phyloP scores from a whole-genome alignment of 1,284 basidiomycete genomes.

The Naganishia liquefaciens region DNA sequence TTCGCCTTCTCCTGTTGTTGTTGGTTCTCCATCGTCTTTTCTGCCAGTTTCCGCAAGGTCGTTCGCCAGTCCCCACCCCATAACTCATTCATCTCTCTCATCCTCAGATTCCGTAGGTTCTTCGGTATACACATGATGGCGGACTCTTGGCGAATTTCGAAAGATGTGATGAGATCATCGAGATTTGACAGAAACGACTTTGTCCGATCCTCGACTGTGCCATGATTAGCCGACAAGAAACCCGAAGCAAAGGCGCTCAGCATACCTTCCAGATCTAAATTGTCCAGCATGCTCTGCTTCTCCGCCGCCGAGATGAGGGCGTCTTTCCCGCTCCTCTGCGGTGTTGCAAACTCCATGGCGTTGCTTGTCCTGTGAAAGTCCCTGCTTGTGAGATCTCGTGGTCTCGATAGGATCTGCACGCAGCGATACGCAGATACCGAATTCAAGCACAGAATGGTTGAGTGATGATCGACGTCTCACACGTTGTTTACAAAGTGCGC shows the following conservation, averaged over 20 bases:
- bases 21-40: constrained; percentile 37
- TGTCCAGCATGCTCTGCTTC: constrained; percentile 50
- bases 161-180: constrained; percentile 43
- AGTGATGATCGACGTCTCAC: constrained; percentile 14
- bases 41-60: constrained; percentile 44
- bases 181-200: constrained; percentile 42
- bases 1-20: constrained; percentile 39
- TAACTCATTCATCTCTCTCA: constrained; percentile 47
- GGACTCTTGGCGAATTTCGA: constrained; percentile 47
- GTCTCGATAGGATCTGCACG: too few relatives aligned
- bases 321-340: constrained; percentile 17
- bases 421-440: background rate
- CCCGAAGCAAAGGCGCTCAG: background rate
- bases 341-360: constrained; percentile 20
- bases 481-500: constrained; percentile 15
- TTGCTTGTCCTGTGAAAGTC: background rate
- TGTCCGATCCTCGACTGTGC: constrained; percentile 44
- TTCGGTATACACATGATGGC: constrained; percentile 51
- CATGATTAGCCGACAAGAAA: constrained; percentile 12
- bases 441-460: background rate
- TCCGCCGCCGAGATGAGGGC: constrained; percentile 33
- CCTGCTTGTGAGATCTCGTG: background rate
- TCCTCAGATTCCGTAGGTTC: constrained; percentile 46
- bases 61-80: constrained; percentile 51
- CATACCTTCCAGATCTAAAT: constrained; percentile 54